phyloP scores from a whole-genome alignment of 441 rosid species.

The Theobroma grandiflorum region DNA sequence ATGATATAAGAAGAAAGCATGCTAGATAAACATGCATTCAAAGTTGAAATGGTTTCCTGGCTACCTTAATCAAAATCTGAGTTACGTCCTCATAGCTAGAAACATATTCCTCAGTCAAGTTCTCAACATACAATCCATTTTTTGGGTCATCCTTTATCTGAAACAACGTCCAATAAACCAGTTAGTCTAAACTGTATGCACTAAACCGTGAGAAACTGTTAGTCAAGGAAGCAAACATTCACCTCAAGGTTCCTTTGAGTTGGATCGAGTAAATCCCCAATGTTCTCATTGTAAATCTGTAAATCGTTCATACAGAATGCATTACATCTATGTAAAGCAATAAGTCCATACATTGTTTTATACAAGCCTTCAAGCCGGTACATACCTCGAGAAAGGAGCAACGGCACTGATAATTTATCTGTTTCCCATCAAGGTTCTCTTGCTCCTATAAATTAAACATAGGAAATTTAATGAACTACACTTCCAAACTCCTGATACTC shows the following conservation, averaged over 20 bases:
- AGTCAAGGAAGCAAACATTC: conserved; percentile 14
- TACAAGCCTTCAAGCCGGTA: conserved; percentile 3
- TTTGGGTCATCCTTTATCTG: conserved; percentile 85
- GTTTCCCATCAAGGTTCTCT: conserved; percentile 68
- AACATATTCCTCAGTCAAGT: conserved; percentile 86
- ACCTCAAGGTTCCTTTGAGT: conserved; percentile 94
- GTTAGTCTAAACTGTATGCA: conserved; percentile 9
- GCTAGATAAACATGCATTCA: conserved; percentile 5
- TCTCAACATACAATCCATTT: conserved; percentile 81
- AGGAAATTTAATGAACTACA: conserved; percentile 15
- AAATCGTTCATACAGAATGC: conserved; percentile 12
- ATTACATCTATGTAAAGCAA: neutral
- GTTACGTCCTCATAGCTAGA: conserved; percentile 80
- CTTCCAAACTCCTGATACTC: neutral
- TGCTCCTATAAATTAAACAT: conserved; percentile 57
- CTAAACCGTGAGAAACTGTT: conserved; percentile 14
- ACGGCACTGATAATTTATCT: conserved; percentile 86
- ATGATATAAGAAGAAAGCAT: neutral
- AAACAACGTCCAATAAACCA: conserved; percentile 30
- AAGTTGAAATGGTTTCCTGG: conserved; percentile 16
- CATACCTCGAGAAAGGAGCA: conserved; percentile 97
- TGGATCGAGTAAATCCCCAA: conserved; percentile 90
- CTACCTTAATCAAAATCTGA: conserved; percentile 89
- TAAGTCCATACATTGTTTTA: neutral
- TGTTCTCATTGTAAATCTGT: conserved; percentile 87